Base-by-base conservation (phyloP, 2,329 filamentous ascomycete genomes). In the Botrytis byssoidea region DNA sequence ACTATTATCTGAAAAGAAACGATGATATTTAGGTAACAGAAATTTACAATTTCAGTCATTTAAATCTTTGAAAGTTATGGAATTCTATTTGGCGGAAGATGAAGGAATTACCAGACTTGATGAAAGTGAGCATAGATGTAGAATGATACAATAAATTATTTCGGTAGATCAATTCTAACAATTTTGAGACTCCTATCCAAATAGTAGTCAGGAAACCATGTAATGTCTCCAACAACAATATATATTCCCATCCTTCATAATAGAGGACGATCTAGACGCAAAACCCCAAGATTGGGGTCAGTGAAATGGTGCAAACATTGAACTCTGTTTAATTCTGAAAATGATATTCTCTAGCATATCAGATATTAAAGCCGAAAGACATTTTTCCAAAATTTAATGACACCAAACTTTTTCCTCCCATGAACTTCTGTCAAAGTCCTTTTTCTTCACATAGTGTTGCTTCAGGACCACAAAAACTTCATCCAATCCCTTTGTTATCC, bases 41-140 rank as follows among this genome's bases (percentile, higher is more conserved):
- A 46, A 46, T 46, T 46, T 46, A 22, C 18, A 51, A n/a, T 7
- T 16, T 7, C 25, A n/a, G 48, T 5, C 22, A 51, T n/a, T 1
- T 14, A 3, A 5, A n/a, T n/a, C 25, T 25, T n/a, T 51, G 48
- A 4, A 51, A n/a, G 14, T n/a, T 10, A n/a, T n/a, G 25, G 5
- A 16, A n/a, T 14, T 51, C 12, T 16, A 14, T 25, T 7, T 3
- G 25, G 25, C 12, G 25, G 4, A 51, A n/a, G 48, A 51, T 51
- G 2, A n/a, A 16, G 12, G 10, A 7, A 51, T 4, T 14, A 7
- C 5, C 9, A 16, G 48, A 51, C 16, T 5, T n/a, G 12, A n/a
- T 5, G 5, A 25, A n/a, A n/a, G 4, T n/a, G n/a, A n/a, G 1
- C n/a, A 3, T 3, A 7, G 10, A 0, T n/a, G 5, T 55, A 3